Evolutionary conservation across 2,329 filamentous ascomycete species (phyloP).

Genomic region (Exutisphaerella laricina): DNA sequence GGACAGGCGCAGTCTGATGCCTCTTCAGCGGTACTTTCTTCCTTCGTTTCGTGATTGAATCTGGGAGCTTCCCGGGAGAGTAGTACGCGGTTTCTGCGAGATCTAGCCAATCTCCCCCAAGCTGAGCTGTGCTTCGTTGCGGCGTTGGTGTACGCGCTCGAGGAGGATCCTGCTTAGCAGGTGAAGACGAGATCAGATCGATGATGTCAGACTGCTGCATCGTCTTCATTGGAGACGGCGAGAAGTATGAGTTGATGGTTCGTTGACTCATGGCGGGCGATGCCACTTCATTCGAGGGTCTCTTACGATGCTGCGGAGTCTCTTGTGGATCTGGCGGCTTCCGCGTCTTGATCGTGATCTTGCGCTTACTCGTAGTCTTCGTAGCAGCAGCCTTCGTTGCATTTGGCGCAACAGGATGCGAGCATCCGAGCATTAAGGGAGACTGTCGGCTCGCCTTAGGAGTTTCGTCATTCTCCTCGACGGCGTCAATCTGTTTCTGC

Average conservation of each 20-base stretch:
- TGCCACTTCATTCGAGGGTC: constrained; percentile 23
- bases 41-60: constrained; percentile 31
- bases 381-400: background rate
- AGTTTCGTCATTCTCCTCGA: constrained; percentile 15
- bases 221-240: constrained; percentile 25
- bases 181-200: constrained; percentile 30
- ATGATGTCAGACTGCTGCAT: constrained; percentile 20
- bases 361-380: constrained; percentile 3
- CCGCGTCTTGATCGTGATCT: background rate
- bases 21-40: constrained; percentile 28
- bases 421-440: background rate
- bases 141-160: constrained; percentile 17
- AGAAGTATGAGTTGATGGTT: constrained; percentile 25
- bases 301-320: constrained; percentile 28
- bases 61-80: constrained; percentile 21
- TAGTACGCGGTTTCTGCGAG: background rate
- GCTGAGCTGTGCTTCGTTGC: constrained; percentile 7
- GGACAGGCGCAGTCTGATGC: constrained; percentile 27
- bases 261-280: constrained; percentile 24
- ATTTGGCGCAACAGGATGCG: constrained; percentile 2
- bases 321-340: constrained; percentile 8
- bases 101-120: constrained; percentile 10
- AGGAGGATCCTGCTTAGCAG: constrained; percentile 11
- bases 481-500: background rate
- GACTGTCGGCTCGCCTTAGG: constrained; percentile 8